Conservation (phyloP, 257 asterid genomes). For the Nicotiana obtusifolia region DNA sequence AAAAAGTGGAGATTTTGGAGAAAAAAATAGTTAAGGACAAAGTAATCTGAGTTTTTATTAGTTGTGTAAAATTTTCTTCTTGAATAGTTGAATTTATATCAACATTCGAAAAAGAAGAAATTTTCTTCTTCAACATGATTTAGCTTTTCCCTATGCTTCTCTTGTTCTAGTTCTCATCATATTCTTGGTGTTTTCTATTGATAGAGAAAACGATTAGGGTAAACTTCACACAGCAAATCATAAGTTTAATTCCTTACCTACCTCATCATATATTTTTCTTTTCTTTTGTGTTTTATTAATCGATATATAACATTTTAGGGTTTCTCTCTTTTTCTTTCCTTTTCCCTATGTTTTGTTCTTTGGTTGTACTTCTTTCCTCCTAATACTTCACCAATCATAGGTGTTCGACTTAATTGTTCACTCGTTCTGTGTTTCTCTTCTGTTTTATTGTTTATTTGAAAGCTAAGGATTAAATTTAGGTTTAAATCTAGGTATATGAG, state of each 20-base stretch:
- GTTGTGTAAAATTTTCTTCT: not conserved
- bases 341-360: not conserved
- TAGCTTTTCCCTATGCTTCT: no score
- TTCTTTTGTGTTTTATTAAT: not conserved
- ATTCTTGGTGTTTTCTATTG: not conserved
- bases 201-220: not conserved
- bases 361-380: not conserved
- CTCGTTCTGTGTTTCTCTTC: not conserved
- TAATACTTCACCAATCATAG: no score
- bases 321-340: not conserved
- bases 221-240: no score
- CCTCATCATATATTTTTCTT: not conserved
- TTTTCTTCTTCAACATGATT: no score
- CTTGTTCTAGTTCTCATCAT: not conserved
- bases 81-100: no score
- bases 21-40: no score
- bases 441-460: not conserved
- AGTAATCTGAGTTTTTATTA: not conserved
- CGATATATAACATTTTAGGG: not conserved
- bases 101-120: no score
- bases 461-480: not conserved
- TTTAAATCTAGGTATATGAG: not conserved
- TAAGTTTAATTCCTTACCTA: no score
- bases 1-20: no score
- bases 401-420: not conserved